phyloP scores from a whole-genome alignment of 352 stramenopile genomes.

The Elongisporangium prolatum region DNA sequence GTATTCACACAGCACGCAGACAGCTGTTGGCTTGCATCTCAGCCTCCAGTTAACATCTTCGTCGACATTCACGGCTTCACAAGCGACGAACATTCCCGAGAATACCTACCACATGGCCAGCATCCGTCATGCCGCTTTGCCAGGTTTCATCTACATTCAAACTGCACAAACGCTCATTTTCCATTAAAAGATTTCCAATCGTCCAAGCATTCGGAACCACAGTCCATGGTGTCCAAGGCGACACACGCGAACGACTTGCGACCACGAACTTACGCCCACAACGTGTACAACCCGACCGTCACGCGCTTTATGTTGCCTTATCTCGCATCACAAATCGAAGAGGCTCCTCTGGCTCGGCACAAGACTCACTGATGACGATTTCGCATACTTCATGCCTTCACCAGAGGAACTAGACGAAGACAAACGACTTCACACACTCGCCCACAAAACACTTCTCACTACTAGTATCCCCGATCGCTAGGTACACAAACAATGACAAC shows the following conservation, averaged over 20 bases:
- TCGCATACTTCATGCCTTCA: no score
- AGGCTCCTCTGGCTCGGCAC: slow-evolving; percentile 12
- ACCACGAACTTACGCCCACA: slow-evolving; percentile 12
- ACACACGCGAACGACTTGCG: slow-evolving; percentile 6
- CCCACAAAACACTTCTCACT: no score
- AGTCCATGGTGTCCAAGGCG: slow-evolving; percentile 16
- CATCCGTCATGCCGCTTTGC: slow-evolving; percentile 20
- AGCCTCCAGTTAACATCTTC: slow-evolving; percentile 3
- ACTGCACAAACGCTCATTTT: neutral
- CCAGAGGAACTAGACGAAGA: no score
- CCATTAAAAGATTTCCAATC: slow-evolving; percentile 16
- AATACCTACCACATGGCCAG: slow-evolving; percentile 5
- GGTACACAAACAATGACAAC: no score
- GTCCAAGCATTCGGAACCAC: slow-evolving; percentile 17
- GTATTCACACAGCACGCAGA: slow-evolving; percentile 4
- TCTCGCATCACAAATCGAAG: slow-evolving; percentile 8
- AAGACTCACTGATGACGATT: neutral
- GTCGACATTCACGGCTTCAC: slow-evolving; percentile 4
- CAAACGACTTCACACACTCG: no score
- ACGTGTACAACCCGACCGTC: neutral
- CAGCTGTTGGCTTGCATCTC: slow-evolving; percentile 2
- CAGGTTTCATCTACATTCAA: slow-evolving; percentile 3
- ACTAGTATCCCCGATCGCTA: no score
- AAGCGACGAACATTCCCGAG: neutral
- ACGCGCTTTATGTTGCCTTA: slow-evolving; percentile 14